Base-by-base conservation (phyloP, 208 protist species). In the Vickermania ingenoplastis region DNA sequence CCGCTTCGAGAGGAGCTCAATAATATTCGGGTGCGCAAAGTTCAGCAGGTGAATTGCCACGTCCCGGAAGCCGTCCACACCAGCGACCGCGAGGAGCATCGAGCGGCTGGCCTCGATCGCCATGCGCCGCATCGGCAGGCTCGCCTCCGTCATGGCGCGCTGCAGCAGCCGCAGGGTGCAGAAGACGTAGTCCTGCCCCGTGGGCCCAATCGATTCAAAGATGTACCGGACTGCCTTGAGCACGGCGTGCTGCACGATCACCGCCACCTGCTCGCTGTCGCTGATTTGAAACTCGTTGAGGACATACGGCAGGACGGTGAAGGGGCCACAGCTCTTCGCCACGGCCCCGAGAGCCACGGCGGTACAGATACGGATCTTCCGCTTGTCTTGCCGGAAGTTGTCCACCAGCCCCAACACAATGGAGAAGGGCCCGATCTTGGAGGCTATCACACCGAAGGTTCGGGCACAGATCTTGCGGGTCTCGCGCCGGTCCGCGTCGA, bases 231-330 rank as follows among this genome's bases (percentile, higher is more conserved):
- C 74, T 0, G 97, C 83, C 79, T 99, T 99, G 27, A 99, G 81
- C n/a, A 99, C 96, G 41, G 92, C 88, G 73, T 97, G 96, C 65
- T 97, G 95, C 29, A 99, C 95, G 73, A 98, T 98, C 45, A 79
- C 77, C 2, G 88, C 88, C 60, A 92, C 92, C 69, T 97, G 92
- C 69, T 97, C 94, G 17, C 98, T 83, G 71, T 99, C 97, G 23
- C 98, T 98, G 14, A 99, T 91, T 61, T 95, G 85, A 73, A 99
- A 99, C 83, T 99, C 98, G 77, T 99, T 99, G 73, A 99, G 95
- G 0, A 99, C 73, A 26, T 96, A 98, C 21, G 98, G 98, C 23
- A 99, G 87, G 1, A 99, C 97, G 0, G 97, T 99, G 74, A 99
- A 99, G 0, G 98, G 97, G 17, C 86, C 86, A 73, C 98, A 99